Evolutionary conservation across 2,329 filamentous ascomycete species (phyloP), one percentile per base, ranked within the genome.

Genomic region (Pezicula carpinea): DNA sequence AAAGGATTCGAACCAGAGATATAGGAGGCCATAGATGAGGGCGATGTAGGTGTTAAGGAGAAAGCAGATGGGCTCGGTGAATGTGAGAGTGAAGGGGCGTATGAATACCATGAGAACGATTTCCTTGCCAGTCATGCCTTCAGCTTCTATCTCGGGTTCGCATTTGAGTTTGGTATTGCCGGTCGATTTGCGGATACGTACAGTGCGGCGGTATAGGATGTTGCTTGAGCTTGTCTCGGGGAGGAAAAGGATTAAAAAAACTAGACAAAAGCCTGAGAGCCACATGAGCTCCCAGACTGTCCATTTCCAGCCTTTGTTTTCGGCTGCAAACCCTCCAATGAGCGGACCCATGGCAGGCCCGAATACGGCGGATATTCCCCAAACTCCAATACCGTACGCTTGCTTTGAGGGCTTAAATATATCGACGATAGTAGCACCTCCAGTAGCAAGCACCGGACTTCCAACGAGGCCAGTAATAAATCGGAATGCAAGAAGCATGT

Each of bases 1-100:
- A 62, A 85, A 85, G 14, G 75, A 76, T 58, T 85, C 81, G 58
- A 85, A 85, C 67, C 75, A 85, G 40, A 72, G 73, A 57, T 79
- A 80, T 64, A 79, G 78, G 57, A 79, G 78, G 42, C 71, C 77
- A 62, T 83, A 85, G 54, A 79, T 73, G 51, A 85, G 72, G 41
- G 73, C 74, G 5, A 75, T 78, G 64, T 84, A 85, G 33, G 82
- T 51, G 56, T 82, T 77, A 1, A 80, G 71, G 56, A 83, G 80
- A 53, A 82, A 64, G 49, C 85, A 71, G 11, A 80, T 77, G 0
- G 81, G 81, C 48, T 84, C 80, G 51, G 76, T 73, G 59, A 82
- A 54, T 7, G 71, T 79, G 52, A 84, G 76, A 56, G 78, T 70
- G 26, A 77, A 65, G 4, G 81, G 81, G 59, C 77, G 76, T 61